Conservation (phyloP, 1,284 basidiomycete genomes). For the Termitomyces sp. region DNA sequence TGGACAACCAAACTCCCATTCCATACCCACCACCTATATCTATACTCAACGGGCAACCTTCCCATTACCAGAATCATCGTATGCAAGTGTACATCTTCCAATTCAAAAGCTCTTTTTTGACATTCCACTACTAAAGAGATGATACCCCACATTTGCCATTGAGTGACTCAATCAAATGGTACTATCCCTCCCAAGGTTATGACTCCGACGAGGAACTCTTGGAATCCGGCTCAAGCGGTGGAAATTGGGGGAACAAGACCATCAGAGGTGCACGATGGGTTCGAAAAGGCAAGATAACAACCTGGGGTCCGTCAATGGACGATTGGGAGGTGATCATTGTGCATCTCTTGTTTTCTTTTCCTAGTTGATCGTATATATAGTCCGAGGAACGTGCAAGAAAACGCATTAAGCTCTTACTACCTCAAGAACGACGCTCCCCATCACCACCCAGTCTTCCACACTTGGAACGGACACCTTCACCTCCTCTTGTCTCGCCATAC, state of each 20-base stretch:
- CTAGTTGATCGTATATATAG: conserved; percentile 33
- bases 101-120: conserved; percentile 7
- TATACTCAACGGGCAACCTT: conserved; percentile 6
- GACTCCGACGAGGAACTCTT: conserved; percentile 57
- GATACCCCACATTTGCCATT: conserved; percentile 40
- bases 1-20: conserved; percentile 10
- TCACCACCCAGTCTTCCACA: conserved; percentile 58
- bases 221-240: conserved; percentile 41
- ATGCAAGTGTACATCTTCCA: conserved; percentile 22
- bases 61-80: conserved; percentile 21
- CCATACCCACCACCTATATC: conserved; percentile 10
- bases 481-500: conserved; percentile 63
- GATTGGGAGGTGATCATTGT: conserved; percentile 68
- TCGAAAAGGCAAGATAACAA: conserved; percentile 67
- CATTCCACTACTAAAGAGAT: conserved; percentile 25
- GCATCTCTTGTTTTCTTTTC: conserved; percentile 11
- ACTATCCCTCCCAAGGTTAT: conserved; percentile 67
- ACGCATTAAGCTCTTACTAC: conserved; percentile 62
- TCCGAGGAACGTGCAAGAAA: conserved; percentile 76
- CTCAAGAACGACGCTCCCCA: conserved; percentile 49
- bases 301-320: conserved; percentile 74
- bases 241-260: conserved; percentile 79
- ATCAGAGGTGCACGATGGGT: conserved; percentile 68
- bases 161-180: conserved; percentile 72
- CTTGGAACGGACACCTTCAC: conserved; percentile 50